Evolutionary conservation across 805 yeast genomes (phyloP).

Genomic region (Ascoidea asiatica): DNA sequence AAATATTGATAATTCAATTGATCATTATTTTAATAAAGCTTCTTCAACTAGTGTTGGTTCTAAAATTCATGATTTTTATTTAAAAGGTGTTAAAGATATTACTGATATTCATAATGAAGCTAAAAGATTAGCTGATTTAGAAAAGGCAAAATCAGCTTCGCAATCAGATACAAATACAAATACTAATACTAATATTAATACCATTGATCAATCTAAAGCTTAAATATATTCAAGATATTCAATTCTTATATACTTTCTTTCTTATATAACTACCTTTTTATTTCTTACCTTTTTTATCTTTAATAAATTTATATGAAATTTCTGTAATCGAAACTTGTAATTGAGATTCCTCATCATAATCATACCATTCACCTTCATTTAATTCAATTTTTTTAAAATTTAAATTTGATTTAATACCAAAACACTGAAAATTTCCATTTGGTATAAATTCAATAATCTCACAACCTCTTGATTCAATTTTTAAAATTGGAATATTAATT

Average conservation of each 20-base stretch:
- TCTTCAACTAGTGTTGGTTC: conserved; percentile 31
- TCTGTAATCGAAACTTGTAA: conserved; percentile 75
- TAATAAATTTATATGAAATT: conserved; percentile 46
- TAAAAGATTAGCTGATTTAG: conserved; percentile 48
- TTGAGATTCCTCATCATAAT: conserved; percentile 77
- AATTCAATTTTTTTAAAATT: conserved; percentile 54
- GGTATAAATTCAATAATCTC: conserved; percentile 61
- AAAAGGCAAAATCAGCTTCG: conserved; percentile 19
- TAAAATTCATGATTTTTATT: conserved; percentile 48
- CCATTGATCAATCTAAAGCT: too few relatives aligned
- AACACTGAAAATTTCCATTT: conserved; percentile 44
- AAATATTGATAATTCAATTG: conserved; percentile 27
- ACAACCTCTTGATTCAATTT: conserved; percentile 78
- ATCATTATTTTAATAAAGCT: conserved; percentile 22
- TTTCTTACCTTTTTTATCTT: background rate
- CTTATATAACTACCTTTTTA: too few relatives aligned
- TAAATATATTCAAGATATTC: too few relatives aligned
- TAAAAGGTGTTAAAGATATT: conserved; percentile 39
- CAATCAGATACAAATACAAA: background rate
- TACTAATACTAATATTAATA: too few relatives aligned
- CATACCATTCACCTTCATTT: conserved; percentile 83
- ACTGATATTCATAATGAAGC: conserved; percentile 65
- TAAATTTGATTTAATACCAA: conserved; percentile 36
- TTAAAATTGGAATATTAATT: conserved; percentile 38
- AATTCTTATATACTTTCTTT: too few relatives aligned